Base-by-base conservation (phyloP, 176 grass and related monocot genomes). In the Themeda triandra region DNA sequence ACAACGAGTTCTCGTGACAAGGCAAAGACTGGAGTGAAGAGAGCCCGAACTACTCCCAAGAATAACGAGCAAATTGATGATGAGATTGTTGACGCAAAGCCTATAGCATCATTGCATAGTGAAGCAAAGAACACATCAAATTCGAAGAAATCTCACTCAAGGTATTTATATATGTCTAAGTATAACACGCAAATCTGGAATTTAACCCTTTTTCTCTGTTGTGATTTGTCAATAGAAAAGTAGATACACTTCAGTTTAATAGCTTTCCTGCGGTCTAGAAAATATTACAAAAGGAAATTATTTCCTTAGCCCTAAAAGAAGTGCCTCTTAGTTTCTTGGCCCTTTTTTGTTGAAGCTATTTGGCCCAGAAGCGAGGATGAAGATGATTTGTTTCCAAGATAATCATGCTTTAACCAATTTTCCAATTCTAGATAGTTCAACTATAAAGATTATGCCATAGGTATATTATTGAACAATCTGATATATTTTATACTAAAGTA, bases 201-300 rank as follows among this genome's bases (percentile, higher is more conserved):
- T 59, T 68, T 37, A 62, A 12, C 41, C 29, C 63, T 29, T 5
- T 63, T 24, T 78, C 18, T 27, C 27, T 84, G 46, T 13, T 33
- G 42, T 78, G 25, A 54, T 67, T 58, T 27, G 41, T 79, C 44
- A 65, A 75, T 58, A 67, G 49, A 17, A 74, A 63, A 15, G 1
- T 73, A 35, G 76, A 75, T 73, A 84, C 63, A 68, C 59, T 60
- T 66, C 29, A 24, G 59, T 83, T 48, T 46, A 71, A 80, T 92
- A 71, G 24, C 84, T 84, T 81, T 63, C 21, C 63, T 73, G 59
- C 77, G 91, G 92, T 51, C 73, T 94, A 46, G 87, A 90, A 51
- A 88, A 83, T 85, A 79, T 90, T 54, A 88, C 94, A 77, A 41
- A n/a, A n/a, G n/a, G n/a, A n/a, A n/a, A n/a, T n/a, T n/a, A n/a